phyloP scores from a whole-genome alignment of 306 rosid species.

The Delonix regia region DNA sequence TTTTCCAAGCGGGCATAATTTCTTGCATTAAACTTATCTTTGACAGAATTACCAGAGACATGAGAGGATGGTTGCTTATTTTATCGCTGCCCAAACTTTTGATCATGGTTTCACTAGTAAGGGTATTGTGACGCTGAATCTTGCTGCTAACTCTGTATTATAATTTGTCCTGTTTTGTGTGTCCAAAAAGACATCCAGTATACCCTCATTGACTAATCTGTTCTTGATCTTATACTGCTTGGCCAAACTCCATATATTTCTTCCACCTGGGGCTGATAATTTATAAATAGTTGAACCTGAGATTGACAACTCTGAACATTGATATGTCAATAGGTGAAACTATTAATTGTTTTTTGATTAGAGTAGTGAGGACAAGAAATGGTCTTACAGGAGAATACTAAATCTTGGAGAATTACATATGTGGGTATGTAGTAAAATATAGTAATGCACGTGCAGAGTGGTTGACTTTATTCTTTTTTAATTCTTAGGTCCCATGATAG shows the following conservation, averaged over 20 bases:
- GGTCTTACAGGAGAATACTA: background rate
- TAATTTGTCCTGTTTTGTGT: background rate
- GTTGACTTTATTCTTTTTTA: background rate
- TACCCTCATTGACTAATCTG: background rate
- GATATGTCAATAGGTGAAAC: background rate
- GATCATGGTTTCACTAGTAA: background rate
- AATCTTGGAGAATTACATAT: background rate
- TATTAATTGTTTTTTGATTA: constrained; percentile 1
- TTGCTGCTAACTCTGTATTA: background rate
- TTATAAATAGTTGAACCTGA: background rate
- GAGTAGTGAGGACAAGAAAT: background rate
- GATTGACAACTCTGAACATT: background rate
- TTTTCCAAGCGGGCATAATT: background rate
- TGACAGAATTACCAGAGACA: background rate
- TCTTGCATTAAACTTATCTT: background rate
- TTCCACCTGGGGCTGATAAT: background rate
- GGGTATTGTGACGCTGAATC: background rate
- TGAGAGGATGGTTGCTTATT: background rate
- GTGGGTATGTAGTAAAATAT: background rate
- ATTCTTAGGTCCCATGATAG: background rate
- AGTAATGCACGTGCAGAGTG: constrained; percentile 18
- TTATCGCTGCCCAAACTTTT: background rate
- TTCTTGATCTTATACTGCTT: background rate
- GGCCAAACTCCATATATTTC: background rate
- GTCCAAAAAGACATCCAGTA: background rate